A percentile compares a stretch with the other conserved stretches of the same genome.
Evolutionary conservation across 148 eudicot species (phyloP).

Genomic region (Agrostemma githago): DNA sequence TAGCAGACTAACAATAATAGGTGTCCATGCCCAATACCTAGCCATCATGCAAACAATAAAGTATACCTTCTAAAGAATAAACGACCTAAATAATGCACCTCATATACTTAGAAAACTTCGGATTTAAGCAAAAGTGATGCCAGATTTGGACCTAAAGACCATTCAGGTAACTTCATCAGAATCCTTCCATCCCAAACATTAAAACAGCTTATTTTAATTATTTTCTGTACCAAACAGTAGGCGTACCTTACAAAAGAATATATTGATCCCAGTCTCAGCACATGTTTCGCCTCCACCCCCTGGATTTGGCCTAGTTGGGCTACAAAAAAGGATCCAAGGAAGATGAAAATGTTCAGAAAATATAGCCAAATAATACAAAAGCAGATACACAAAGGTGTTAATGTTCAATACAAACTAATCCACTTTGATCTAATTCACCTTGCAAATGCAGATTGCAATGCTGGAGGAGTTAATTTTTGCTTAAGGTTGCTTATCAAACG

Average conservation of each 20-base stretch:
- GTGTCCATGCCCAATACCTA: background rate
- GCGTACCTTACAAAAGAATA: slow-evolving; percentile 80
- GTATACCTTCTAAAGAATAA: background rate
- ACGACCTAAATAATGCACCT: background rate
- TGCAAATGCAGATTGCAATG: slow-evolving; percentile 94
- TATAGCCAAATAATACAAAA: background rate
- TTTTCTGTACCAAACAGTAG: background rate
- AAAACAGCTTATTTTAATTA: background rate
- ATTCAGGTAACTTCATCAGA: background rate
- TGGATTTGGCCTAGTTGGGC: slow-evolving; percentile 83
- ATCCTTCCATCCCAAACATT: background rate
- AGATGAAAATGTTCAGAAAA: slow-evolving; percentile 4
- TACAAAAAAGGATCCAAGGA: slow-evolving; percentile 26
- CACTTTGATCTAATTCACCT: slow-evolving; percentile 41
- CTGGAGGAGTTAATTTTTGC: slow-evolving; percentile 73
- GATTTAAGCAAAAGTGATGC: background rate
- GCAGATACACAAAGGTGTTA: background rate
- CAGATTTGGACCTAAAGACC: background rate
- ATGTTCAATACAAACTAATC: background rate
- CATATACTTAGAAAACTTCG: background rate
- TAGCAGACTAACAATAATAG: background rate
- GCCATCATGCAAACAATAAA: background rate
- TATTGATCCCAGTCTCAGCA: slow-evolving; percentile 86
- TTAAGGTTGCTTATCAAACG: slow-evolving; percentile 67
- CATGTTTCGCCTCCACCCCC: slow-evolving; percentile 98